Evolutionary conservation across 2,329 filamentous ascomycete genomes (phyloP).

Genomic region (Verticillium zaregamsianum): DNA sequence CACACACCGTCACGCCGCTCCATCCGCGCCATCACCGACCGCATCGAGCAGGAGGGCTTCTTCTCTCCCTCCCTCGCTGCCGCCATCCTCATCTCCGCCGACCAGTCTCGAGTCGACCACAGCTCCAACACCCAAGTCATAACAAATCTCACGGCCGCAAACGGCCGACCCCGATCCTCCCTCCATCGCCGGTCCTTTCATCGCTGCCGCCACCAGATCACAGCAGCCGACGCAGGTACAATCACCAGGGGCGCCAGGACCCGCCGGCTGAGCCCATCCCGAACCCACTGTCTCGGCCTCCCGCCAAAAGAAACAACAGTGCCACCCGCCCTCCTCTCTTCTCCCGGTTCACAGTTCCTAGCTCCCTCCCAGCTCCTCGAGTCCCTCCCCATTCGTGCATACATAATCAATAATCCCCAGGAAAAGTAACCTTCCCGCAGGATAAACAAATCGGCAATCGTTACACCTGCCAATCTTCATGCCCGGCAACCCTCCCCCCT

Average conservation of each 20-base stretch:
- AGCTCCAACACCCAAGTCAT: too few species aligned
- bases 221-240: neutral
- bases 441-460: neutral
- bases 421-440: neutral
- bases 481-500: neutral
- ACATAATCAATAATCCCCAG: neutral
- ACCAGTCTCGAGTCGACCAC: too few species aligned
- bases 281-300: neutral
- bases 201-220: neutral
- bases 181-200: too few species aligned
- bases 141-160: too few species aligned
- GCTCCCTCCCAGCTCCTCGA: neutral
- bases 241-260: neutral
- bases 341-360: neutral
- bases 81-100: too few species aligned
- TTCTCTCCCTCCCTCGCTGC: too few species aligned
- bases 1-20: neutral
- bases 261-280: neutral
- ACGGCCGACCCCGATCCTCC: too few species aligned
- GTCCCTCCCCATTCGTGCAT: neutral
- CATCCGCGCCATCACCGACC: too few species aligned
- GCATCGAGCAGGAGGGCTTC: too few species aligned
- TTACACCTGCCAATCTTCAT: neutral
- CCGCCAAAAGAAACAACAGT: neutral
- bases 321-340: neutral